Evolutionary conservation across 345 rosid species (phyloP), one percentile per base, ranked within the genome.

Genomic region (Camelina sativa): DNA sequence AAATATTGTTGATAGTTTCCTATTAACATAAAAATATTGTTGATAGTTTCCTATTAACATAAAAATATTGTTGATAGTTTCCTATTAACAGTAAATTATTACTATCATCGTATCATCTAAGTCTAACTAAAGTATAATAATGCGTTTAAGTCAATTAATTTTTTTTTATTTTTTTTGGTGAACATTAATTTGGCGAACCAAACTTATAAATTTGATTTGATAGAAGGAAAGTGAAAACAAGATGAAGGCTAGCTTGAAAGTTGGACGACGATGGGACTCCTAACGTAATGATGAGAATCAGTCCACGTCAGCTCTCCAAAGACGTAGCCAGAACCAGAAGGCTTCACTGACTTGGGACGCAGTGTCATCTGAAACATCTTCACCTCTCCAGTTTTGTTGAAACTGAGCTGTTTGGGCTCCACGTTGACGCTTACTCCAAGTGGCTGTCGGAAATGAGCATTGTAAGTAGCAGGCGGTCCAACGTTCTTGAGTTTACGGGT

Each of bases 401-500:
- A 89, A 65, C 35, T 78, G 73, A 92, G 71, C 51, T 8, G 32
- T 16, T 40, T 82, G 0, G 97, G 96, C 52, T 82, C 71, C 3
- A 95, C 82, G 4, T 71, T 20, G 22, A 87, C 69, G 0, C 81
- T 83, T 59, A 90, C 53, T 5, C 96, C 97, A 2, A 19, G 35
- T 0, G 87, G 93, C 10, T 69, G 68, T 7, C 23, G 55, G 5
- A 86, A 57, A 0, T 11, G 52, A 8, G 81, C 89, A 9, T 6
- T 57, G 79, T 92, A 92, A 5, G 73, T 90, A 1, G 80, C 82
- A 6, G 93, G 85, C 0, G 80, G 22, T 2, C 98, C 98, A 5
- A 90, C 97, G 72, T 89, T 91, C 86, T 80, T 91, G 70, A 93
- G 64, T 30, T 63, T 85, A 5, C 96, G 81, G 0, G 75, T 74